Evolutionary conservation across 2,329 filamentous ascomycete species (phyloP), one percentile per base, ranked within the genome.

Genomic region (Phaeosphaeria sp.): DNA sequence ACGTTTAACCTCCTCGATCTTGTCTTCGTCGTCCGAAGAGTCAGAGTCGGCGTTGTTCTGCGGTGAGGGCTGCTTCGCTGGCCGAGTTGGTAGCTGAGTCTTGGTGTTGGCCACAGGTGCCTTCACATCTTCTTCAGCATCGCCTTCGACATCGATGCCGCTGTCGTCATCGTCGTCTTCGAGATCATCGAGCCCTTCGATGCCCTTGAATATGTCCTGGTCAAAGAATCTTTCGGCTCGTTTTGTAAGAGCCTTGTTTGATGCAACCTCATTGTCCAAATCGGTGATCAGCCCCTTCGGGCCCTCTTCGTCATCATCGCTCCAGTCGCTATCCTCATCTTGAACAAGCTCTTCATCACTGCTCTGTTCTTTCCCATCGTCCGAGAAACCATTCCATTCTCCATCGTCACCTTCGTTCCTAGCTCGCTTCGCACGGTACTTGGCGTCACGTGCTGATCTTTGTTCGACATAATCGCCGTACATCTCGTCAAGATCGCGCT

Each of bases 381-480:
- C 84, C 4, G 91, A 96, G 58, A 98, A 87, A 1, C 95, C 95
- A 66, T 96, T 91, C 89, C 93, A 99, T 72, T 97, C 93, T 15
- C 72, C 76, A 53, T 78, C 76, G 15, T 92, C 93, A 57, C 96
- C 92, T 52, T 90, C 88, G 61, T 90, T 88, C 53, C 93, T 87
- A 6, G 92, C 90, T 73, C 92, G 92, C 82, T 98, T 99, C 2
- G 94, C 93, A 42, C 92, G 88, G 72, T 91, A 90, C 76, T 97
- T 98, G 17, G 93, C 89, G 73, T 98, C 93, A 11, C 85, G 80
- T 46, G 90, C 89, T 21, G 93, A 87, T 77, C 90, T 91, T 48
- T 89, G 87, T 71, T 93, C 90, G 67, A 90, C 89, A 76, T 93
- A 99, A 62, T 90, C 84, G 22, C 93, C 88, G 77, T 98, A 99